These are phyloP conservation scores for Cairneyella variabilis DNA, from an alignment of 495 filamentous ascomycete genomes.

Conservation along the genomic window DNA sequence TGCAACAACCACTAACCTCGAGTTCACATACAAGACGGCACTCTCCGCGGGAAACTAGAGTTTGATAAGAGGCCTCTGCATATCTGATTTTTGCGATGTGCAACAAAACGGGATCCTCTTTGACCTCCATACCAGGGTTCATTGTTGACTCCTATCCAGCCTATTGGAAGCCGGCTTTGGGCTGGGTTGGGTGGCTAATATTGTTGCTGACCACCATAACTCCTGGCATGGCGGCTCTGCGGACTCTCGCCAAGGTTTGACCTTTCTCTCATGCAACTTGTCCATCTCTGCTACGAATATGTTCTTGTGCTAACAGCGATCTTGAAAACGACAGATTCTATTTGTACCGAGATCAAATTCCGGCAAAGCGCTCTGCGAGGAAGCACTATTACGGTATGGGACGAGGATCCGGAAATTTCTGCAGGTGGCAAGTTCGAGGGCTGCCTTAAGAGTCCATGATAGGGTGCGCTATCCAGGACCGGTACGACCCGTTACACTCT, in stretches of 20 bases:
- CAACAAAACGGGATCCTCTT: too few species aligned
- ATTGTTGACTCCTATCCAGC: too few species aligned
- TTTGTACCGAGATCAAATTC: neutral
- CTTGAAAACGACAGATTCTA: slow-evolving; percentile 1
- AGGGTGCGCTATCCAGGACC: neutral
- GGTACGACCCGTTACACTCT: neutral
- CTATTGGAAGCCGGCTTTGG: too few species aligned
- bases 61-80: too few species aligned
- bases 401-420: neutral
- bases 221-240: neutral
- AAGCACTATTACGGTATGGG: neutral
- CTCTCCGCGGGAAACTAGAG: too few species aligned
- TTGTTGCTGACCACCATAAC: too few species aligned
- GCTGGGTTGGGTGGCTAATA: too few species aligned
- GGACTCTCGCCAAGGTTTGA: neutral
- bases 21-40: too few species aligned
- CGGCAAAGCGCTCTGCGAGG: neutral
- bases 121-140: too few species aligned
- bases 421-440: neutral
- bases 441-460: neutral
- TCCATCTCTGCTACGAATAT: neutral
- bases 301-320: neutral
- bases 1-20: too few species aligned
- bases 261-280: neutral
- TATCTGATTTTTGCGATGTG: too few species aligned